These are phyloP conservation scores for Cladorrhinum sp. DNA, from an alignment of 2,329 filamentous ascomycete species.

Conservation along the genomic window DNA sequence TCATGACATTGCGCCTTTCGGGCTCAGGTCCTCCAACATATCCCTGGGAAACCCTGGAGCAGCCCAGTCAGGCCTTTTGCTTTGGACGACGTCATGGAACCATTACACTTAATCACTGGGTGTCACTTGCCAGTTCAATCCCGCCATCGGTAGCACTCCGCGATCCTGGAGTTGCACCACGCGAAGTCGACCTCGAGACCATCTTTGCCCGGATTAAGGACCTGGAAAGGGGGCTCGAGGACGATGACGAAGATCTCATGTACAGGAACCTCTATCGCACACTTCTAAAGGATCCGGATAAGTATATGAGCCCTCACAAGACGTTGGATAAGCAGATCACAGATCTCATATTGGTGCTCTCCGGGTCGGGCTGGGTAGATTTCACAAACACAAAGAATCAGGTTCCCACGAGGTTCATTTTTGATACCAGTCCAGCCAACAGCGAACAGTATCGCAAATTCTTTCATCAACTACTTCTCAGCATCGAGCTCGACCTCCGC, in stretches of 20 bases:
- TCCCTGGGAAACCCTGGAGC: conserved; percentile 71
- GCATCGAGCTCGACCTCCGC: conserved; percentile 67
- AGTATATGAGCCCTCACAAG: conserved; percentile 56
- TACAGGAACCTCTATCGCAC: conserved; percentile 65
- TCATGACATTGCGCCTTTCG: conserved; percentile 53
- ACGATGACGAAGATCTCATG: conserved; percentile 56
- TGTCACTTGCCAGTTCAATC: conserved; percentile 54
- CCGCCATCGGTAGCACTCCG: conserved; percentile 56
- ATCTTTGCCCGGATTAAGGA: conserved; percentile 60
- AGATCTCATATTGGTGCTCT: conserved; percentile 67
- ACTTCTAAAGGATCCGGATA: conserved; percentile 66
- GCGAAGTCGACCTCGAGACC: conserved; percentile 55
- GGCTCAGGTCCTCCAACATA: conserved; percentile 41
- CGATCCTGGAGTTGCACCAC: conserved; percentile 57
- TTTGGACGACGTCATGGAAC: conserved; percentile 67
- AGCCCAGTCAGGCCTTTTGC: conserved; percentile 67
- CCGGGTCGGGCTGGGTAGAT: conserved; percentile 69
- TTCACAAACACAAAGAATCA: conserved; percentile 69
- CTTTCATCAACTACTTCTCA: conserved; percentile 74
- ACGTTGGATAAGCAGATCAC: conserved; percentile 68
- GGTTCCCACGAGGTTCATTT: conserved; percentile 70
- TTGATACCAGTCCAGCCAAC: conserved; percentile 56
- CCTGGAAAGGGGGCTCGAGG: conserved; percentile 54
- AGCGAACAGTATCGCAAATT: conserved; percentile 60
- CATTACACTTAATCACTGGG: conserved; percentile 69